Evolutionary conservation across 116 monocot species (phyloP), one percentile per base, ranked within the genome.

Genomic region (Phalaenopsis hybrid): DNA sequence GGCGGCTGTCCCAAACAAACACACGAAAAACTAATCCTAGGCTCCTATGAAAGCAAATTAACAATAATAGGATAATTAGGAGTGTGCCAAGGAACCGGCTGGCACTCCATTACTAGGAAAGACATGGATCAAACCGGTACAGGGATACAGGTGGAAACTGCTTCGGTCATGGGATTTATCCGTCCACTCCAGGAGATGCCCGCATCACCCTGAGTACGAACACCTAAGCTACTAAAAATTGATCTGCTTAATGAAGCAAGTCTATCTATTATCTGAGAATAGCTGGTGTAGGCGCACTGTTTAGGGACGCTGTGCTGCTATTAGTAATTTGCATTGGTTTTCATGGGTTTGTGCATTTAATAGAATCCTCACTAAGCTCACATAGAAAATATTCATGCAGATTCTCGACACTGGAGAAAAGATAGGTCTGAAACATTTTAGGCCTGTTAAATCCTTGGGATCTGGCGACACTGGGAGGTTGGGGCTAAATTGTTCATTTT

Each of bases 401-500:
- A 86, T 99, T 76, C 55, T 92, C 75, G 93, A 88, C 78, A 86
- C 80, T 81, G 93, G 88, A 75, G 98, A 93, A 81, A 79, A 83
- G 74, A 87, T 99, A 74, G 83, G 89, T 18, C 83, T 95, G 79
- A 90, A 93, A 78, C 95, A 95, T 89, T 95, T 99, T 81, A 93
- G 86, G 82, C 98, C 95, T 43, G 83, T 95, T 51, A 90, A 89
- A 81, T 85, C 93, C 33, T 88, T 99, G 88, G 98, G 98, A 63
- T 93, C 93, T 88, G 98, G 98, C 51, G 98, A 99, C 81, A 99
- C 95, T 87, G 98, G 98, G 52, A 99, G 95, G 98, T 99, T 79
- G 59, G 85, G 78, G 2, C 61, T 61, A 44, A 61, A 59, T 18
- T 1, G 13, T 43, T 43, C 9, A 11, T n/a, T 33, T 11, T 25